Base-by-base conservation (phyloP, 768 basidiomycete genomes). In the Tylopilus subfusipes region DNA sequence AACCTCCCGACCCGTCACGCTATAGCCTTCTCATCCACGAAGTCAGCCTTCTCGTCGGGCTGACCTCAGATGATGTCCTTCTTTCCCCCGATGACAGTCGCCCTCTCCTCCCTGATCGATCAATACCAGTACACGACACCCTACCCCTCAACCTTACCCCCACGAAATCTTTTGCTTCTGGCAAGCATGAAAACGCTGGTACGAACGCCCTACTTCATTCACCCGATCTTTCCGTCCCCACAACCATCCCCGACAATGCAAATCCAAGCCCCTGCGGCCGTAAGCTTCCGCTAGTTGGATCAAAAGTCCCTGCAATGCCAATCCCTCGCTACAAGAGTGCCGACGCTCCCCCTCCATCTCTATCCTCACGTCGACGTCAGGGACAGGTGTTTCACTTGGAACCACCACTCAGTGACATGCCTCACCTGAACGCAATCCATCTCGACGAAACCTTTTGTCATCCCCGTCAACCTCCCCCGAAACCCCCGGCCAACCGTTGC, bases 11-110 rank as follows among this genome's bases (percentile, higher is more conserved):
- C 22, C 29, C 58, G 18, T 57, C 59, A 2, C 60, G 58, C 34
- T 72, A 52, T 25, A 71, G 71, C 53, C 47, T 60, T 46, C 67
- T 70, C 31, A 63, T 70, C 29, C 62, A 65, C 16, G 71, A 72
- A 27, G 67, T 72, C 16, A 65, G 69, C 48, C 58, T 65, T 36
- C 69, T 70, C 42, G 61, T 72, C 14, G 70, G 69, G 21, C 46
- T 70, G 19, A n/a, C 70, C 7, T 18, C 54, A 2, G 67, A 68
- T 2, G 52, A 67, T 18, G 61, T 56, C 21, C 31, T 36, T 30
- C 30, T 44, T n/a, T 42, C 48, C 3, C 39, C 48, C 24, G 49
- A 33, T 22, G 53, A 56, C n/a, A n/a, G 6, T 31, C 39, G 30
- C 42, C 44, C 50, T 24, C 46, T 36, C 27, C 46, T 48, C 30